These are phyloP conservation scores for Truncatella angustata DNA, from an alignment of 2,329 filamentous ascomycete genomes.

Conservation along the genomic window DNA sequence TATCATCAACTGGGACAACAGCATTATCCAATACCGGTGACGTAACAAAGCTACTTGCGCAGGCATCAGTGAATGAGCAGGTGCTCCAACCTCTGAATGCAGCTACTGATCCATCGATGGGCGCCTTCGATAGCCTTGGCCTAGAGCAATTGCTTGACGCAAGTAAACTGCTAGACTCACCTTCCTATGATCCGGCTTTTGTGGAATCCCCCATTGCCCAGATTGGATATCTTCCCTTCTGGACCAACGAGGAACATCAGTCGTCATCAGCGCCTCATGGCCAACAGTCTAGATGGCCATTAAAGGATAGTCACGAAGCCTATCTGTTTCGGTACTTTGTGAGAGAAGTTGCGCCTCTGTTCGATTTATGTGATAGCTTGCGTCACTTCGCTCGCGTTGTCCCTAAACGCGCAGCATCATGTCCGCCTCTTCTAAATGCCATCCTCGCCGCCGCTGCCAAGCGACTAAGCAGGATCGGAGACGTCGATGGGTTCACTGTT, in stretches of 20 bases:
- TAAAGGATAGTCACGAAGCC: not conserved
- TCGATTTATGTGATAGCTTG: slow-evolving; percentile 2
- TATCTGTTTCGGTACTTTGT: slow-evolving; percentile 1
- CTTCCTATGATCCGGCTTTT: not conserved
- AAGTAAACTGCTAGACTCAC: not conserved
- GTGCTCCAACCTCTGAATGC: not conserved
- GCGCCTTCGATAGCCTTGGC: not conserved
- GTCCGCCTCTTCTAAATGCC: slow-evolving; percentile 3
- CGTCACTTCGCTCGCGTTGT: slow-evolving; percentile 3
- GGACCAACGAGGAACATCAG: not conserved
- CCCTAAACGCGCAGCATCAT: not conserved
- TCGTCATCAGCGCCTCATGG: not conserved
- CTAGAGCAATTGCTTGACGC: not conserved
- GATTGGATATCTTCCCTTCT: not conserved
- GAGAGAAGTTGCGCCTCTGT: not conserved
- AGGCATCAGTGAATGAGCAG: not conserved
- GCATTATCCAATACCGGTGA: not conserved
- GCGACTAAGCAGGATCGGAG: not conserved
- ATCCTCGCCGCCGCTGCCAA: slow-evolving; percentile 1
- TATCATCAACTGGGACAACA: not conserved
- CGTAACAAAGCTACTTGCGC: not conserved
- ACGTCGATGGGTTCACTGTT: not conserved
- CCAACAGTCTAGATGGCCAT: not conserved
- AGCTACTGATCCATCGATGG: not conserved
- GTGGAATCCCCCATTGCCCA: not conserved